Evolutionary conservation across 75 land plant genomes (phyloP), one percentile per base, ranked within the genome.

Genomic region (Cunninghamia lanceolata): DNA sequence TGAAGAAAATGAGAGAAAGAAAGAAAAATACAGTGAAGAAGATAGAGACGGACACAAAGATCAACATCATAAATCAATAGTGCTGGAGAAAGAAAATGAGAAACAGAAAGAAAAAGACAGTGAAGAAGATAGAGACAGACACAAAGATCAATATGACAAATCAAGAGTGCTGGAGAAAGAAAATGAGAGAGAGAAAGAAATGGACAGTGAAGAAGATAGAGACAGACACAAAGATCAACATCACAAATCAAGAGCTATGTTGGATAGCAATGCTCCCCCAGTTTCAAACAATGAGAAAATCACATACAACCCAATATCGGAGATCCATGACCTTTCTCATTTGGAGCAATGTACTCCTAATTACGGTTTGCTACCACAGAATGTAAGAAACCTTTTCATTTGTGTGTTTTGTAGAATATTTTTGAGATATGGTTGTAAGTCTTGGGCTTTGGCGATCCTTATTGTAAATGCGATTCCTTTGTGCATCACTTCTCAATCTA

Each of bases 301-400:
- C 45, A 84, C 85, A 66, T 89, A 84, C 59, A 97, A 97, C 68
- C 96, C 98, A 4, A 94, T 96, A 54, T 92, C 95, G 32, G 99
- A 98, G 91, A 92, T 98, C 84, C n/a, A n/a, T n/a, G 96, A 98
- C 84, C 93, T 98, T 42, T 96, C 99, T 40, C 87, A 91, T 81
- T 98, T 93, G 76, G 93, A 93, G 78, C 91, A 92, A 21, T 98
- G 99, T 66, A 95, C 99, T 39, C 99, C 99, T 40, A 98, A 98
- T 80, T 98, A 96, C 76, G 94, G 97, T 45, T 93, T 94, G 28
- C 92, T 98, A 21, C 99, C 98, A 34, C 93, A 93, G 79, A 91
- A 91, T 86, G 97, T 96, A 91, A 85, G 70, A 28, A 32, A 30
- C 36, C 36, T 46, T 47, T 81, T 74, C 39, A n/a, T 43, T 5